These are phyloP conservation scores for Moniliophthora roreri DNA, from an alignment of 1,284 basidiomycete species.

Conservation along the genomic window DNA sequence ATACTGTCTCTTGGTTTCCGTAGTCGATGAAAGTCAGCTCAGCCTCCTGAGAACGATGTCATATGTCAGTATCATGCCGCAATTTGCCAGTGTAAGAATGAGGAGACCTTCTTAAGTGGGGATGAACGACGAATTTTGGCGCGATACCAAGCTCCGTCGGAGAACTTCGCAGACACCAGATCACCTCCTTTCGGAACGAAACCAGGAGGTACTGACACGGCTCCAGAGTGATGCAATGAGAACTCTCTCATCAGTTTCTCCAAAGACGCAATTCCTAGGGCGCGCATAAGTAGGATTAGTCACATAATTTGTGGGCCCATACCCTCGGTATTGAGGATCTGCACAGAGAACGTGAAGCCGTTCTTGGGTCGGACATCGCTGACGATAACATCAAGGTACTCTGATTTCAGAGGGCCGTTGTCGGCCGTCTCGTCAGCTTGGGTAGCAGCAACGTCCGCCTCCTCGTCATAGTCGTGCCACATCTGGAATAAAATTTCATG, in stretches of 20 bases:
- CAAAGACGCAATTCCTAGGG: conserved; percentile 77
- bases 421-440: conserved; percentile 31
- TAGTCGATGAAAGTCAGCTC: conserved; percentile 89
- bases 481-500: conserved; percentile 50
- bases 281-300: not conserved
- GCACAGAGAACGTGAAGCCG: conserved; percentile 87
- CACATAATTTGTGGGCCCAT: no score
- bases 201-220: conserved; percentile 54
- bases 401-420: conserved; percentile 61
- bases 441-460: conserved; percentile 50
- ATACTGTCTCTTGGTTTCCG: conserved; percentile 85
- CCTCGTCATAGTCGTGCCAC: conserved; percentile 80
- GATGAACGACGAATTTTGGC: conserved; percentile 84
- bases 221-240: conserved; percentile 76
- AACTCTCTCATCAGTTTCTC: conserved; percentile 96
- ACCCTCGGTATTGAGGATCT: conserved; percentile 90
- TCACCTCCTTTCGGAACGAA: conserved; percentile 85
- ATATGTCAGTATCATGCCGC: not conserved
- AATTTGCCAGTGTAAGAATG: no score
- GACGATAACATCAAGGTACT: conserved; percentile 91
- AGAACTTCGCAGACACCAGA: conserved; percentile 87
- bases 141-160: conserved; percentile 92
- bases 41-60: conserved; percentile 50
- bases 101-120: conserved; percentile 74
- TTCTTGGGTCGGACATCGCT: conserved; percentile 82